Percentiles rank a stretch among this genome's conserved stretches.
Evolutionary conservation across 2,329 filamentous ascomycete genomes (phyloP).

Genomic region (Diaporthe amygdali): DNA sequence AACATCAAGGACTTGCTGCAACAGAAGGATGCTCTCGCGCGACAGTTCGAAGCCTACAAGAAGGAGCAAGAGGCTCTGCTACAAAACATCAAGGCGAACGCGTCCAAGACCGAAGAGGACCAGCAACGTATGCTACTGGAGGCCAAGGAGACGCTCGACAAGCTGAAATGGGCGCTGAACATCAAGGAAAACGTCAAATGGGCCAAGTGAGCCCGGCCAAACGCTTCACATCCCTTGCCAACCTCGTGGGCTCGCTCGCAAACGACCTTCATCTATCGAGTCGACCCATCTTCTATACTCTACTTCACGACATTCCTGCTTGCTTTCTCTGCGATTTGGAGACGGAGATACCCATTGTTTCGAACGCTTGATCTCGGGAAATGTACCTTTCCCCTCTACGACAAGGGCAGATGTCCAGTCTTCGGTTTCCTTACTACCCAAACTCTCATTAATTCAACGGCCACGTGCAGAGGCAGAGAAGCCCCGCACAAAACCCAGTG

Average conservation of each 20-base stretch:
- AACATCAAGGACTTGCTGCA: slow-evolving; percentile 66
- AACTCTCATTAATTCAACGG: slow-evolving; percentile 20
- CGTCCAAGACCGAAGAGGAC: slow-evolving; percentile 62
- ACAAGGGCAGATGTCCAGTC: background rate
- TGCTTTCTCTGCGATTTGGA: slow-evolving; percentile 5
- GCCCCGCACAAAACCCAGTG: slow-evolving; percentile 3
- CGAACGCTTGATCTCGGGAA: slow-evolving; percentile 3
- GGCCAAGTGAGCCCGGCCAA: slow-evolving; percentile 47
- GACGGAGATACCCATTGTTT: slow-evolving; percentile 24
- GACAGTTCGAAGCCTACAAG: slow-evolving; percentile 69
- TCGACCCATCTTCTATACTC: background rate
- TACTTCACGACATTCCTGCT: slow-evolving; percentile 1
- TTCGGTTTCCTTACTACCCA: slow-evolving; percentile 15
- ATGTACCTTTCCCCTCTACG: background rate
- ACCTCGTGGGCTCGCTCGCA: background rate
- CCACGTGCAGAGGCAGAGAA: slow-evolving; percentile 1
- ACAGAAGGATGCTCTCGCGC: slow-evolving; percentile 66
- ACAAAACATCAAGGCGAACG: slow-evolving; percentile 62
- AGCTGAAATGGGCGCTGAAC: slow-evolving; percentile 76
- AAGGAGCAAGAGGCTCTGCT: slow-evolving; percentile 66
- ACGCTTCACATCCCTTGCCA: background rate
- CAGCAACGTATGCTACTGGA: slow-evolving; percentile 65
- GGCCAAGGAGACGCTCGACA: slow-evolving; percentile 64
- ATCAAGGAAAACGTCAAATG: slow-evolving; percentile 66
- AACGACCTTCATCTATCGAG: background rate